Percentiles rank a stretch among this genome's conserved stretches.
These are phyloP conservation scores for Mallotus japonicus DNA, from an alignment of 441 rosid genomes.

Conservation along the genomic window DNA sequence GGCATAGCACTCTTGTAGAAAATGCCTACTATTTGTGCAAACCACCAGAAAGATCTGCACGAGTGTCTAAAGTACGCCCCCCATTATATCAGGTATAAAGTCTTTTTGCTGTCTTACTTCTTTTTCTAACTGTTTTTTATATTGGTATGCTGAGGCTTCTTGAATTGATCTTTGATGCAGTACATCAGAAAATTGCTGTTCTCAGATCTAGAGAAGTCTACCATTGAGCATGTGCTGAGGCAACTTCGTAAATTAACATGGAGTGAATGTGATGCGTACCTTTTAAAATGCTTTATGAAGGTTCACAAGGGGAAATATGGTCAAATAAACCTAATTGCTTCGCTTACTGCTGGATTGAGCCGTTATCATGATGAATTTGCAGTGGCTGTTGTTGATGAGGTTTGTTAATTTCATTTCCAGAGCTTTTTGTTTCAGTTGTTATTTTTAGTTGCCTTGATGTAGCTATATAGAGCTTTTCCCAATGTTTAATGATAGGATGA, in stretches of 20 bases:
- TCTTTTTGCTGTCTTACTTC: conserved; percentile 16
- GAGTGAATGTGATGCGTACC: conserved; percentile 90
- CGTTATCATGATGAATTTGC: conserved; percentile 98
- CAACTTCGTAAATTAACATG: conserved; percentile 99
- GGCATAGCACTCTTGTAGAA: conserved; percentile 98
- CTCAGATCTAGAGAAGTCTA: conserved; percentile 94
- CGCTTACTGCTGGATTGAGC: conserved; percentile 96
- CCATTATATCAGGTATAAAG: conserved; percentile 83
- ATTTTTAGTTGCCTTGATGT: neutral
- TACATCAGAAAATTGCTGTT: conserved; percentile 88
- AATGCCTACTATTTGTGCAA: conserved; percentile 99
- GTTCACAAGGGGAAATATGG: conserved; percentile 95
- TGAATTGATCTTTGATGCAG: conserved; percentile 47
- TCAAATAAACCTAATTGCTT: conserved; percentile 96
- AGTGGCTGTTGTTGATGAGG: conserved; percentile 99
- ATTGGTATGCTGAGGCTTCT: conserved; percentile 2
- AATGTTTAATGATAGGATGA: neutral
- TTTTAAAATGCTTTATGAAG: conserved; percentile 98
- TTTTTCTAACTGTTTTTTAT: conserved; percentile 15
- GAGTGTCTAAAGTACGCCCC: conserved; percentile 86
- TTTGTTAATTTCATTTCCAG: conserved; percentile 32
- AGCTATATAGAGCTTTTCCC: neutral
- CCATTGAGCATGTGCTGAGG: conserved; percentile 90
- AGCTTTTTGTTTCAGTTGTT: neutral
- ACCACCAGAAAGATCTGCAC: conserved; percentile 99